Evolutionary conservation across 768 basidiomycete species (phyloP).

Genomic region (Lactarius vividus): DNA sequence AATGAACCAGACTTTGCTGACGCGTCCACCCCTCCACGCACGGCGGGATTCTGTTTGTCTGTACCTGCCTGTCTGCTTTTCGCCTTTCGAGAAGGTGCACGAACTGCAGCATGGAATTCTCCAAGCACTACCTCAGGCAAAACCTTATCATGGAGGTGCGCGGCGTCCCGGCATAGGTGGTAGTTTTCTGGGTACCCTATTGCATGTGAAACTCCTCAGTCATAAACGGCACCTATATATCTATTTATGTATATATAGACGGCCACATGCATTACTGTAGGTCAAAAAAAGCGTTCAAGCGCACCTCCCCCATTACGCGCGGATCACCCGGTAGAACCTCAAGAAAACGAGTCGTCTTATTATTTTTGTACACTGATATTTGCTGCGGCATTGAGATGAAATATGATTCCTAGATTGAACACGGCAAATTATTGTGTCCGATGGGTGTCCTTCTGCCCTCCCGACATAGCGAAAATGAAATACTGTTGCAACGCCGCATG

Average conservation of each 20-base stretch:
- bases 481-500: neutral
- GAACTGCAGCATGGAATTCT: slow-evolving; percentile 42
- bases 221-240: neutral
- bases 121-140: slow-evolving; percentile 40
- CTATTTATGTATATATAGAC: neutral
- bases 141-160: slow-evolving; percentile 43
- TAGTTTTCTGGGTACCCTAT: neutral
- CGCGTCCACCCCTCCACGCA: neutral
- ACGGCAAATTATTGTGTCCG: neutral
- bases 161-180: slow-evolving; percentile 36
- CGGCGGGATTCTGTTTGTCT: slow-evolving; percentile 9
- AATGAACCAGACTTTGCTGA: slow-evolving; percentile 3
- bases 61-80: neutral
- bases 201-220: neutral
- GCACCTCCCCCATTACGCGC: neutral
- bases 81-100: slow-evolving; percentile 35
- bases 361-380: neutral
- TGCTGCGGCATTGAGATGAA: too few relatives aligned
- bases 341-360: neutral
- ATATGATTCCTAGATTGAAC: neutral
- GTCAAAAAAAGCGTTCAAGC: neutral
- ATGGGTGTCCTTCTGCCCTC: too few relatives aligned
- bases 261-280: neutral
- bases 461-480: neutral
- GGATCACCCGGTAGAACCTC: neutral